Percentiles rank a stretch among this genome's conserved stretches.
Conservation (phyloP, 192 early-diverging fungal genomes). For the Helicostylum pulchrum region DNA sequence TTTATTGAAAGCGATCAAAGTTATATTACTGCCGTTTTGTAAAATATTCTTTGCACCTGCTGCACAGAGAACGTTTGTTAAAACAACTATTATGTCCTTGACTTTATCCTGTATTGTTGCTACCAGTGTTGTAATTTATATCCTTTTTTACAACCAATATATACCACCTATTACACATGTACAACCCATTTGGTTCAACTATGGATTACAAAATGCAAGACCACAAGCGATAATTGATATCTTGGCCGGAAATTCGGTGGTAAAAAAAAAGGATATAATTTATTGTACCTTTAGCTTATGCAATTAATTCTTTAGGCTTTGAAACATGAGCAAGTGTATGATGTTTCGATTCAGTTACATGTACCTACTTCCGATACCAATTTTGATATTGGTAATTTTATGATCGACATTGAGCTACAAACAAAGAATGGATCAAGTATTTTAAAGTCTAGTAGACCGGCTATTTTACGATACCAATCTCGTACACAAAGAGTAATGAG, state of each 20-base stretch:
- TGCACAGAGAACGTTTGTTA: slow-evolving; percentile 20
- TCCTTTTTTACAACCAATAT: slow-evolving; percentile 18
- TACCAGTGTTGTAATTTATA: slow-evolving; percentile 14
- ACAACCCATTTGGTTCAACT: slow-evolving; percentile 21
- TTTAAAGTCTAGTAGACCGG: slow-evolving; percentile 42
- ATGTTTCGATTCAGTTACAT: slow-evolving; percentile 21
- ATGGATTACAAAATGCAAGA: not conserved
- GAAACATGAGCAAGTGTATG: slow-evolving; percentile 25
- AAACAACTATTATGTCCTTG: slow-evolving; percentile 17
- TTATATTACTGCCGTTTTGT: slow-evolving; percentile 12
- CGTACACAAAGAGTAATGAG: slow-evolving; percentile 22
- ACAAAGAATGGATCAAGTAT: slow-evolving; percentile 37
- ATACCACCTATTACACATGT: slow-evolving; percentile 22
- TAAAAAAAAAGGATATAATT: not conserved
- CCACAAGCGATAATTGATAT: slow-evolving; percentile 3
- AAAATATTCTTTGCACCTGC: slow-evolving; percentile 20
- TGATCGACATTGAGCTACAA: slow-evolving; percentile 32
- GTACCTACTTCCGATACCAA: slow-evolving; percentile 28
- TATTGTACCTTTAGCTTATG: not conserved
- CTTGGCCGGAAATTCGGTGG: not conserved
- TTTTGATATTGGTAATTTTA: slow-evolving; percentile 40
- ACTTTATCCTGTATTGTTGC: slow-evolving; percentile 18
- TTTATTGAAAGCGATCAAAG: not conserved
- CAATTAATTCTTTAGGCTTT: slow-evolving; percentile 2
- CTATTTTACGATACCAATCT: slow-evolving; percentile 36